These are phyloP conservation scores for Ligustrum vulgare DNA, from an alignment of 257 asterid species.

Conservation along the genomic window DNA sequence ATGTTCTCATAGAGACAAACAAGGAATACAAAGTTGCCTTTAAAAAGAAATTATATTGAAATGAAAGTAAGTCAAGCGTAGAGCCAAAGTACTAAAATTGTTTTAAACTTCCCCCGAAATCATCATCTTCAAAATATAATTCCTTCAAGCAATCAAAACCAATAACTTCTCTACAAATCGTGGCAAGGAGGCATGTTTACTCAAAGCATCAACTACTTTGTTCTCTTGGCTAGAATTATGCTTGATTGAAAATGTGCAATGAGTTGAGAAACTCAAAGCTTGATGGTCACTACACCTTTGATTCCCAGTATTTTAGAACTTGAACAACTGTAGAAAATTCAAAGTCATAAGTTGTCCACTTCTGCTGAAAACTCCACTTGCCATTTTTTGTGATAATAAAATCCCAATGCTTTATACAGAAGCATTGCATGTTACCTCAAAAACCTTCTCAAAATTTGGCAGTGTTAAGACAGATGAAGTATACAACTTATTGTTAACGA, in stretches of 20 bases:
- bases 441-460: not conserved
- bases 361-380: not conserved
- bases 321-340: not conserved
- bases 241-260: not conserved
- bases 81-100: not conserved
- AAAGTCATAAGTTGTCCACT: not conserved
- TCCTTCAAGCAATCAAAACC: not conserved
- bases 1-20: not conserved
- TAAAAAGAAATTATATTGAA: not conserved
- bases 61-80: not conserved
- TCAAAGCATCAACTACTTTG: not conserved
- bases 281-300: not conserved
- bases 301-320: not conserved
- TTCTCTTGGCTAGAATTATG: not conserved
- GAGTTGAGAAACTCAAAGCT: not conserved
- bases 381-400: not conserved
- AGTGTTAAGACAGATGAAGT: not conserved
- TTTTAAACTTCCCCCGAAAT: not conserved
- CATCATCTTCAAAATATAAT: not conserved
- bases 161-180: not conserved
- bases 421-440: constrained; percentile 9
- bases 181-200: not conserved
- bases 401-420: not conserved
- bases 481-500: not conserved
- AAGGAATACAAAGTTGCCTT: not conserved